Evolutionary conservation across 2,329 filamentous ascomycete genomes (phyloP).

Genomic region (Claviceps purpurea): DNA sequence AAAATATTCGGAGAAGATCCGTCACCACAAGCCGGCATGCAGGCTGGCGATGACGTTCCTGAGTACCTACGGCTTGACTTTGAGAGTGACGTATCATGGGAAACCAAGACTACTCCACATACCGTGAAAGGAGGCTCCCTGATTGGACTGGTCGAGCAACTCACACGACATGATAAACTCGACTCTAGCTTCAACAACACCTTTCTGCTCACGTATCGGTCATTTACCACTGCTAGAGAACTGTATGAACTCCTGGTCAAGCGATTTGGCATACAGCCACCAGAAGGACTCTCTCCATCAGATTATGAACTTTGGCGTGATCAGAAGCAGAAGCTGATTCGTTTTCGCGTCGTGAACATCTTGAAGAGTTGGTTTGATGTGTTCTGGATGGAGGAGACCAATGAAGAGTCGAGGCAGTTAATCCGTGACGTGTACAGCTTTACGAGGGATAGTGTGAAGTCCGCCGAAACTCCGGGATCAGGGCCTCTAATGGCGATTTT

Average conservation of each 20-base stretch:
- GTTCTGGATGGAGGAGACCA: constrained; percentile 96
- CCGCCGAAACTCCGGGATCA: constrained; percentile 83
- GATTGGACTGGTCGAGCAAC: constrained; percentile 78
- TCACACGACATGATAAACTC: constrained; percentile 89
- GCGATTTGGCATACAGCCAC: constrained; percentile 84
- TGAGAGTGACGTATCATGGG: constrained; percentile 81
- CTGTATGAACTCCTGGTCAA: constrained; percentile 87
- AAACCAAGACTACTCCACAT: constrained; percentile 62
- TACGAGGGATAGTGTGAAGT: constrained; percentile 81
- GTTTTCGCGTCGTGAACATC: constrained; percentile 94
- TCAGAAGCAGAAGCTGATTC: constrained; percentile 88
- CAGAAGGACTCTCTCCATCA: constrained; percentile 57
- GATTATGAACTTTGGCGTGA: constrained; percentile 86
- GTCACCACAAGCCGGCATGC: constrained; percentile 30
- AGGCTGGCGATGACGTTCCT: constrained; percentile 60
- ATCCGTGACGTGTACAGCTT: constrained; percentile 85
- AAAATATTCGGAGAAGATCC: constrained; percentile 55
- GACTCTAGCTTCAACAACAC: constrained; percentile 96
- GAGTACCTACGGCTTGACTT: constrained; percentile 77
- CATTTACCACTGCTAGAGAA: constrained; percentile 82
- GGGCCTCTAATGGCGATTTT: constrained; percentile 73
- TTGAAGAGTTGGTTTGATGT: constrained; percentile 97
- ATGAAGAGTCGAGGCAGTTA: constrained; percentile 68
- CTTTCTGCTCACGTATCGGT: constrained; percentile 91
- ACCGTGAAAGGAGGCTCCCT: constrained; percentile 81